Evolutionary conservation across 2,329 filamentous ascomycete species (phyloP).

Genomic region (Alternaria viburni): DNA sequence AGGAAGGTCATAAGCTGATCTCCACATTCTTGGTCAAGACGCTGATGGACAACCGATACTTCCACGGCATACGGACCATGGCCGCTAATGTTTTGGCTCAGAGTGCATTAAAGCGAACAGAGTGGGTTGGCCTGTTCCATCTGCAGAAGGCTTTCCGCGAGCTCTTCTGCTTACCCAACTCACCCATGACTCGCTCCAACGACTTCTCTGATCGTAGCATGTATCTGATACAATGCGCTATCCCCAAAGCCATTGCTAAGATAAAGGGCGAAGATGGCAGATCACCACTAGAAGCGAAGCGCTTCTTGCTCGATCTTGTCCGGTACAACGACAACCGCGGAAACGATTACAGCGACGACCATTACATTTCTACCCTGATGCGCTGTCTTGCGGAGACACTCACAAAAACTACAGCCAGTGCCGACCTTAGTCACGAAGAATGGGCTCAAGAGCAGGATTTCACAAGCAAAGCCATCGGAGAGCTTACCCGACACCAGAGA

Average conservation of each 20-base stretch:
- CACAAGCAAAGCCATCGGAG: conserved; percentile 63
- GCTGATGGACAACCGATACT: conserved; percentile 89
- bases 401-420: conserved; percentile 41
- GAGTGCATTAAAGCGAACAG: conserved; percentile 65
- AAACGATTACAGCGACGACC: conserved; percentile 87
- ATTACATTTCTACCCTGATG: conserved; percentile 85
- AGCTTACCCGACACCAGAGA: conserved; percentile 67
- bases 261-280: conserved; percentile 77
- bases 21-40: conserved; percentile 90
- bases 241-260: conserved; percentile 79
- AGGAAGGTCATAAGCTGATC: conserved; percentile 76
- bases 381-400: conserved; percentile 64
- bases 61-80: conserved; percentile 87
- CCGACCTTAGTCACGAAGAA: conserved; percentile 53
- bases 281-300: conserved; percentile 78
- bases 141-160: conserved; percentile 85
- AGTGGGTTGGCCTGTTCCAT: conserved; percentile 82
- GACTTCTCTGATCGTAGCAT: conserved; percentile 87
- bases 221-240: conserved; percentile 84
- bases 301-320: conserved; percentile 86
- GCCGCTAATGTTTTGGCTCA: conserved; percentile 79
- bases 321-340: conserved; percentile 94
- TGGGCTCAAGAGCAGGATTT: conserved; percentile 61
- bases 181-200: conserved; percentile 82
- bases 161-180: conserved; percentile 82